A percentile compares a stretch with the other conserved stretches of the same genome.
Conservation (phyloP, 2,329 filamentous ascomycete genomes). For the Botryotinia narcissicola region DNA sequence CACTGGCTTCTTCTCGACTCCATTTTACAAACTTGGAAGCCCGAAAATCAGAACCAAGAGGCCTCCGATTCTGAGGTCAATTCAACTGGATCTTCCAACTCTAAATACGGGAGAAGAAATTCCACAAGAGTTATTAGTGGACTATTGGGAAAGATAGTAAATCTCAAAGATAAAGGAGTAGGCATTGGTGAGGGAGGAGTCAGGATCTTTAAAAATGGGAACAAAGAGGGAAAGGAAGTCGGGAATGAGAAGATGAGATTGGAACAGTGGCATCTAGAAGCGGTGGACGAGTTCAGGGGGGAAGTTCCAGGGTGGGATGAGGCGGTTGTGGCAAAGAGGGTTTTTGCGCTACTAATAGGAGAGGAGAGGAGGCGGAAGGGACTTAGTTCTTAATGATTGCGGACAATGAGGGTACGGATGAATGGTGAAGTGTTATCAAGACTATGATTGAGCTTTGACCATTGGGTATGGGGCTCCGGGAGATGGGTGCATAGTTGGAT, state of each 20-base stretch:
- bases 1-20: conserved; percentile 38
- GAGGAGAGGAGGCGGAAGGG: conserved; percentile 30
- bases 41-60: conserved; percentile 24
- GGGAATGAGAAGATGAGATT: conserved; percentile 32
- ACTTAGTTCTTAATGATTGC: neutral
- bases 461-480: neutral
- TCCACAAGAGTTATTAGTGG: conserved; percentile 35
- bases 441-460: neutral
- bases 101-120: conserved; percentile 28
- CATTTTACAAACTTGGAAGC: conserved; percentile 34
- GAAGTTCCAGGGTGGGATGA: conserved; percentile 38
- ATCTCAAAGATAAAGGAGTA: conserved; percentile 12
- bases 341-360: conserved; percentile 35
- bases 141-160: conserved; percentile 35
- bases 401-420: neutral
- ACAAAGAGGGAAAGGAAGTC: conserved; percentile 6
- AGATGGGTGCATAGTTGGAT: neutral
- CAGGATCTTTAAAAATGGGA: neutral
- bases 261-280: conserved; percentile 40
- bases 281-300: conserved; percentile 37
- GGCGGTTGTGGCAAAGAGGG: conserved; percentile 35
- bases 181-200: conserved; percentile 4
- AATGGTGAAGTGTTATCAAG: neutral
- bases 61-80: neutral
- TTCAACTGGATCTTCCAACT: conserved; percentile 8